A percentile compares a stretch with the other conserved stretches of the same genome.
These are phyloP conservation scores for Ilyonectria sp. DNA, from an alignment of 2,329 filamentous ascomycete species.

Conservation along the genomic window DNA sequence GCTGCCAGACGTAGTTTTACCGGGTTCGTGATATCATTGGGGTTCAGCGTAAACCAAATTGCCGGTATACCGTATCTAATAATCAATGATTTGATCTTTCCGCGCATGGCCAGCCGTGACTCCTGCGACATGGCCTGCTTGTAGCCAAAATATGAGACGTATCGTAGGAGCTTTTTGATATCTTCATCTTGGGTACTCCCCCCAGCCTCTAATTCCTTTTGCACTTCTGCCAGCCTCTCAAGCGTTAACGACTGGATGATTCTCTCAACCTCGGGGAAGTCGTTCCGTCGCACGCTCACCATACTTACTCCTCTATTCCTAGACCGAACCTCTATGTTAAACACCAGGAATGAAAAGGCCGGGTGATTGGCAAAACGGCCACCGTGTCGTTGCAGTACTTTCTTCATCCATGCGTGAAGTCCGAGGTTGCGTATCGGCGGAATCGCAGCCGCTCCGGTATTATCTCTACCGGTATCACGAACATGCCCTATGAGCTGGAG, in stretches of 20 bases:
- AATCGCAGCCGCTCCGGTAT: not conserved
- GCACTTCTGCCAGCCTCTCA: too few species aligned
- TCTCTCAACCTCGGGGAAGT: too few species aligned
- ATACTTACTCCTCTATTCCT: too few species aligned
- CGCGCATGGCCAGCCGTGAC: too few species aligned
- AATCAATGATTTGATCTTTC: conserved; percentile 3
- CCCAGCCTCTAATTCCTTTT: conserved; percentile 10
- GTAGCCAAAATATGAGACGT: conserved; percentile 17
- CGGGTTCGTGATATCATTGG: conserved; percentile 21
- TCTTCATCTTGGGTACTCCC: conserved; percentile 11
- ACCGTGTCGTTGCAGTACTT: too few species aligned
- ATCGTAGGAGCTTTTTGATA: conserved; percentile 22
- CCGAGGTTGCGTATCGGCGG: conserved; percentile 12
- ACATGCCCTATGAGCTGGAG: not conserved
- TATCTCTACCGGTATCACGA: not conserved
- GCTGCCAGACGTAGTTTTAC: too few species aligned
- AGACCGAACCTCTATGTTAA: too few species aligned
- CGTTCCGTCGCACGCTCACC: too few species aligned
- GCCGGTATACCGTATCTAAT: conserved; percentile 23
- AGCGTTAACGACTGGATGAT: too few species aligned
- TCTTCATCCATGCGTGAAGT: not conserved
- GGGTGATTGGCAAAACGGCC: too few species aligned
- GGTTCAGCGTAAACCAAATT: conserved; percentile 32
- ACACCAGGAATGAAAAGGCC: too few species aligned
- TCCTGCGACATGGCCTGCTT: not conserved